Evolutionary conservation across 2,329 filamentous ascomycete species (phyloP).

Genomic region (Claviceps pusilla): DNA sequence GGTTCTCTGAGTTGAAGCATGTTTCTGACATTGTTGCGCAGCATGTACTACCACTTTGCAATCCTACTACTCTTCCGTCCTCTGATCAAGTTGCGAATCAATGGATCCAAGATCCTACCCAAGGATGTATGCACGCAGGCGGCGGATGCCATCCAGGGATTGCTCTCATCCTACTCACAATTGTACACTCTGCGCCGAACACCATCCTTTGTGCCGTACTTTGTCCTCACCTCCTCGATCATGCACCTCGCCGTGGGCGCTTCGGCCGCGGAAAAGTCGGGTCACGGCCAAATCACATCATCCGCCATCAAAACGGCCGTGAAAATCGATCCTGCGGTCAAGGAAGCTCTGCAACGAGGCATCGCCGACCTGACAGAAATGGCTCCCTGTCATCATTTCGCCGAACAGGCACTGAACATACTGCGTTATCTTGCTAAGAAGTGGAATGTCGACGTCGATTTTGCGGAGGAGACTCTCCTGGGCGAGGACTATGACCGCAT

Average conservation of each 20-base stretch:
- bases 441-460: conserved; percentile 41
- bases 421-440: conserved; percentile 41
- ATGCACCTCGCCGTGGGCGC: conserved; percentile 43
- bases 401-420: conserved; percentile 45
- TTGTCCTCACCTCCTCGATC: conserved; percentile 45
- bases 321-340: conserved; percentile 24
- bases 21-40: conserved; percentile 13
- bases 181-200: conserved; percentile 43
- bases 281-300: conserved; percentile 6
- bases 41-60: conserved; percentile 57
- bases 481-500: conserved; percentile 24
- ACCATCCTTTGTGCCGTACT: conserved; percentile 46
- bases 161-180: conserved; percentile 41
- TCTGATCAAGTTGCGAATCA: conserved; percentile 48
- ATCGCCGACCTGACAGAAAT: conserved; percentile 45
- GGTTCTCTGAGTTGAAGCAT: not conserved
- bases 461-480: conserved; percentile 18
- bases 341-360: conserved; percentile 34
- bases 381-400: conserved; percentile 45
- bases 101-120: conserved; percentile 47
- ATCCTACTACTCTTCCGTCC: conserved; percentile 63
- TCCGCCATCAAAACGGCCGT: conserved; percentile 18
- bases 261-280: conserved; percentile 10
- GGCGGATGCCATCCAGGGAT: conserved; percentile 42
- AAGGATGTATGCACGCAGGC: conserved; percentile 51